Evolutionary conservation across 805 yeast species (phyloP).

Genomic region (Metschnikowia baotianmanensis): DNA sequence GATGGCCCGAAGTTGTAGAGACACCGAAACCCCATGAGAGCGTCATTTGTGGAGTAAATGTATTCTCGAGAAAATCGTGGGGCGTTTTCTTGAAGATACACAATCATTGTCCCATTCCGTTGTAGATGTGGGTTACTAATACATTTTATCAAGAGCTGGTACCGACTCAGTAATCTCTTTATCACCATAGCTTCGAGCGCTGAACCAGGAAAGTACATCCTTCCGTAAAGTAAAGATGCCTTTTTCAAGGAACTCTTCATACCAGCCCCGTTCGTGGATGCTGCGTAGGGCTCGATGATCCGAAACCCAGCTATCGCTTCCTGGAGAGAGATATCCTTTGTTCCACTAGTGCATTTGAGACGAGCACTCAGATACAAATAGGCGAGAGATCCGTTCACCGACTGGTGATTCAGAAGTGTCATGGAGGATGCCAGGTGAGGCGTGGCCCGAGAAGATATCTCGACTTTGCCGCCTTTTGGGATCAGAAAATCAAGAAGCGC

Average conservation of each 20-base stretch:
- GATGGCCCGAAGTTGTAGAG: constrained; percentile 61
- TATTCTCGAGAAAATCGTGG: constrained; percentile 67
- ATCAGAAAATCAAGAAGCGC: constrained; percentile 69
- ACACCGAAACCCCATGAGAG: constrained; percentile 75
- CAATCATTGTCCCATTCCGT: constrained; percentile 56
- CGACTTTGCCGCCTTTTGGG: constrained; percentile 65
- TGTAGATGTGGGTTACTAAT: constrained; percentile 62
- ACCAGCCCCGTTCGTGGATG: constrained; percentile 9
- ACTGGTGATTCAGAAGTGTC: constrained; percentile 59
- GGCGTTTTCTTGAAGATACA: constrained; percentile 68
- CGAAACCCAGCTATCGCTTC: constrained; percentile 69
- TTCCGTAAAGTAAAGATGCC: constrained; percentile 65
- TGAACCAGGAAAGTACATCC: constrained; percentile 84
- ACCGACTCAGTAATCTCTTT: constrained; percentile 52
- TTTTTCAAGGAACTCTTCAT: constrained; percentile 1
- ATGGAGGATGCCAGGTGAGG: constrained; percentile 69
- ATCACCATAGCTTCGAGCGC: constrained; percentile 85
- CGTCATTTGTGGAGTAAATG: constrained; percentile 80
- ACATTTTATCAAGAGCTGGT: constrained; percentile 72
- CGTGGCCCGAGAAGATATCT: constrained; percentile 68
- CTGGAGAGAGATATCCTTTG: constrained; percentile 56
- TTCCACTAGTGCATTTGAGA: constrained; percentile 48
- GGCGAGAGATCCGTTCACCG: constrained; percentile 78
- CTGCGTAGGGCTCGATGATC: constrained; percentile 45
- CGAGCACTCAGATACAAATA: constrained; percentile 71